Evolutionary conservation across 495 filamentous ascomycete species (phyloP).

Genomic region (Hypoxylon fuscum): DNA sequence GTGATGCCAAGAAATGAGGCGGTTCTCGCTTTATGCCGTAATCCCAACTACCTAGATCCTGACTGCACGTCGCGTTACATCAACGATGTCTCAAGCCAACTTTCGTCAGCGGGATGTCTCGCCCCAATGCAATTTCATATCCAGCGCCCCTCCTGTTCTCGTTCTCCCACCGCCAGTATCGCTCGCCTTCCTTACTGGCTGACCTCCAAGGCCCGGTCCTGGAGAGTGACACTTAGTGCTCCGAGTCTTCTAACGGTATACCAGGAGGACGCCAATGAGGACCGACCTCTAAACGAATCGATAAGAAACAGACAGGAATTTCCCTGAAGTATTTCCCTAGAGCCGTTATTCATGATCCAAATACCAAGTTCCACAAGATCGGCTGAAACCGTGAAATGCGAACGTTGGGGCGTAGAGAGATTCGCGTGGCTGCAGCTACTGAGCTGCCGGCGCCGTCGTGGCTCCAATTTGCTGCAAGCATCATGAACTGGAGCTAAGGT

Average conservation of each 20-base stretch:
- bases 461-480: conserved; percentile 19
- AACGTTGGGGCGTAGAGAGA: conserved; percentile 14
- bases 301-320: conserved; percentile 7
- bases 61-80: conserved; percentile 22
- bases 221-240: background rate
- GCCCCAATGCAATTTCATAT: conserved; percentile 18
- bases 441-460: background rate
- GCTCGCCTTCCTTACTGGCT: background rate
- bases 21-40: conserved; percentile 17
- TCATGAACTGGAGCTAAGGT: too few species aligned
- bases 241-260: conserved; percentile 1
- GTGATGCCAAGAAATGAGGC: conserved; percentile 33
- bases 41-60: conserved; percentile 24
- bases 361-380: background rate
- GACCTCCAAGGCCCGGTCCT: conserved; percentile 1
- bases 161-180: conserved; percentile 1
- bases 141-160: conserved; percentile 7
- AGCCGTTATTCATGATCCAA: background rate
- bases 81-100: conserved; percentile 26
- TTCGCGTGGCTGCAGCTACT: conserved; percentile 32
- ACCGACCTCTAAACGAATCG: conserved; percentile 18
- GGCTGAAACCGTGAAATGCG: conserved; percentile 17
- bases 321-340: conserved; percentile 5
- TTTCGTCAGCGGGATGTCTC: conserved; percentile 20
- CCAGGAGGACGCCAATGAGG: conserved; percentile 15